Conservation (phyloP, 2,329 filamentous ascomycete genomes). For the Xylaria sp. region DNA sequence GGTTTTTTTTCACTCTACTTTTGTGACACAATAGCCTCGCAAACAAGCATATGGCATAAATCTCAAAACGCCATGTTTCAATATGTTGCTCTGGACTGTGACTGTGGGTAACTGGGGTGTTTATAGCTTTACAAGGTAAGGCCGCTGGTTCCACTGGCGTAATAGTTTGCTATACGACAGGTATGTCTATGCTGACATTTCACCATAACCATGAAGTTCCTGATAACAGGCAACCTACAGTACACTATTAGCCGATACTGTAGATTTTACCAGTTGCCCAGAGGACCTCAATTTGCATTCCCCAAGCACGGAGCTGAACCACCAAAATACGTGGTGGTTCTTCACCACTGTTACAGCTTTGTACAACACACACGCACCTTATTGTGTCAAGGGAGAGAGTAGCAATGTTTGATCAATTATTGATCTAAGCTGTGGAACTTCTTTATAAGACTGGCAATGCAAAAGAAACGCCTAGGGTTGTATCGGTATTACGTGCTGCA, state of each 20-base stretch:
- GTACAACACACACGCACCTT: conserved; percentile 20
- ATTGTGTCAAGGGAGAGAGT: conserved; percentile 1
- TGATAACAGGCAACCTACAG: neutral
- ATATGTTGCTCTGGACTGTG: neutral
- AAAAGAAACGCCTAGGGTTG: conserved; percentile 28
- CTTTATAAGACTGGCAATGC: conserved; percentile 20
- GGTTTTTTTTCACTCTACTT: neutral
- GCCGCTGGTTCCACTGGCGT: neutral
- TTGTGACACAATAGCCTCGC: neutral
- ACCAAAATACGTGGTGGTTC: conserved; percentile 21
- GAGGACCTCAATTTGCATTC: neutral
- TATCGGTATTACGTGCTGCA: conserved; percentile 24
- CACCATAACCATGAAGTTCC: neutral
- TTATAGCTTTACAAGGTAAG: conserved; percentile 1
- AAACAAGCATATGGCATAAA: conserved; percentile 14
- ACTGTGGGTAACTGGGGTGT: neutral
- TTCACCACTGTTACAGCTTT: conserved; percentile 25
- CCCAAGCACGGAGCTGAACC: conserved; percentile 22
- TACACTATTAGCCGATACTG: neutral
- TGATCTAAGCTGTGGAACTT: conserved; percentile 23
- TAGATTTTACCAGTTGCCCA: neutral
- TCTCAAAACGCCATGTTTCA: conserved; percentile 11
- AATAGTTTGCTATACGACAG: neutral
- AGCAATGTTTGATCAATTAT: conserved; percentile 27
- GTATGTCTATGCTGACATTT: neutral